These are phyloP conservation scores for Pezicula carpinea DNA, from an alignment of 2,329 filamentous ascomycete species.

Conservation along the genomic window DNA sequence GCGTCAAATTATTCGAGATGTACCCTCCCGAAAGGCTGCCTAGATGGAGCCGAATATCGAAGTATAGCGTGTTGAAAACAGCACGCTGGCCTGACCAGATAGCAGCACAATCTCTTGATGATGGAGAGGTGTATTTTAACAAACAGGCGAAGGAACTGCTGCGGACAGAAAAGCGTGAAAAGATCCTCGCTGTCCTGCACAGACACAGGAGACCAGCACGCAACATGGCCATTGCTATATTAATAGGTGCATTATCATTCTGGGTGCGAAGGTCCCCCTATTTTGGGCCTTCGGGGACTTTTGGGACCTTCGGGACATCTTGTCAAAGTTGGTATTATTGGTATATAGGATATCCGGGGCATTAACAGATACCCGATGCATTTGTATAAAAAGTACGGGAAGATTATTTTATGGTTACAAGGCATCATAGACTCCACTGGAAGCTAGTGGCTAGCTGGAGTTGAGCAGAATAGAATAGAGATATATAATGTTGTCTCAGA, in stretches of 20 bases:
- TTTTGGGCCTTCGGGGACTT: constrained; percentile 11
- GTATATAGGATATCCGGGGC: constrained; percentile 12
- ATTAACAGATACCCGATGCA: constrained; percentile 7
- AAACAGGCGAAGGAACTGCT: constrained; percentile 69
- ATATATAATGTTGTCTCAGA: no score
- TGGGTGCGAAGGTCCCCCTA: constrained; percentile 51
- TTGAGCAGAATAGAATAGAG: no score
- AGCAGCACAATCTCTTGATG: constrained; percentile 51
- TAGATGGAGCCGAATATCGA: constrained; percentile 69
- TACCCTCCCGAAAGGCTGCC: constrained; percentile 70
- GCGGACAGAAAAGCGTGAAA: constrained; percentile 55
- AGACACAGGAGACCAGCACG: constrained; percentile 61
- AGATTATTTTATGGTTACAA: no score
- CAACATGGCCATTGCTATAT: constrained; percentile 57
- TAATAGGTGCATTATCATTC: constrained; percentile 64
- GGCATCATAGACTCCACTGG: no score
- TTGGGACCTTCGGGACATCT: constrained; percentile 22
- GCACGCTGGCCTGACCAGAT: constrained; percentile 50
- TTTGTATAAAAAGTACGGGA: no score
- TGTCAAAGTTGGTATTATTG: constrained; percentile 1
- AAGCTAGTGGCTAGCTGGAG: no score
- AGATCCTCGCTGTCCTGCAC: constrained; percentile 48
- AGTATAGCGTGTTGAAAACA: constrained; percentile 80
- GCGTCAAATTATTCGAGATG: constrained; percentile 56
- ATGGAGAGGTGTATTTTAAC: constrained; percentile 65